A percentile compares a stretch with the other conserved stretches of the same genome.
phyloP scores from a whole-genome alignment of 1,139 yeast species.

The Geotrichum reessii region DNA sequence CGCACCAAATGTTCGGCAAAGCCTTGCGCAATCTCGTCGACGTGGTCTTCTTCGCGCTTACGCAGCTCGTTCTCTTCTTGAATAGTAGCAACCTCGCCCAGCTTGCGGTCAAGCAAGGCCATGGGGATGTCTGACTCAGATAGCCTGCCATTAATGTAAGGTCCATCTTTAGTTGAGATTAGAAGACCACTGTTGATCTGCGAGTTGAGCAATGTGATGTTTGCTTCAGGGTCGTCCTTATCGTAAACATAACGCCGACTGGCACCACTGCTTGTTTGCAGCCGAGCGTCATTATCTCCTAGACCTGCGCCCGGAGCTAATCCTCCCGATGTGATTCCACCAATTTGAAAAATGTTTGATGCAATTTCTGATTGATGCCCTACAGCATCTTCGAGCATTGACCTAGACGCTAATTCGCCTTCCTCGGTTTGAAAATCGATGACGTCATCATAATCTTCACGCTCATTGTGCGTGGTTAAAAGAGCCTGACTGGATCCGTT shows the following conservation, averaged over 20 bases:
- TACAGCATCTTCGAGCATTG: conserved; percentile 6
- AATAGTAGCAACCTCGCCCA: conserved; percentile 23
- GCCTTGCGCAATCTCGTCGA: conserved; percentile 5
- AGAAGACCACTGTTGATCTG: conserved; percentile 3
- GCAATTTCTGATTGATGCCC: conserved; percentile 17
- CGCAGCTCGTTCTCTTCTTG: conserved; percentile 23
- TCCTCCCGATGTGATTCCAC: conserved; percentile 30
- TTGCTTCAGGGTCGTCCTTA: conserved; percentile 9
- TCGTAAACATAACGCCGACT: not conserved
- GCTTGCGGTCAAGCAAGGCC: conserved; percentile 25
- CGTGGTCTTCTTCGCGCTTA: not conserved
- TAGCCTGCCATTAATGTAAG: conserved; percentile 3
- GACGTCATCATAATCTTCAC: not conserved
- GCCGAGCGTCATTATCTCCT: conserved; percentile 8
- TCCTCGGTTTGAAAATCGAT: not conserved
- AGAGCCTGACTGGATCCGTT: conserved; percentile 4
- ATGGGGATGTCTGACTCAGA: conserved; percentile 26
- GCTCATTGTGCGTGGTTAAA: not conserved
- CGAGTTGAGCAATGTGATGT: conserved; percentile 8
- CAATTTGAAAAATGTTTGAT: conserved; percentile 27
- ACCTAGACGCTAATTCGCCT: conserved; percentile 5
- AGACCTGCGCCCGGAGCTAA: conserved; percentile 31
- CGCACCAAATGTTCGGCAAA: conserved; percentile 16
- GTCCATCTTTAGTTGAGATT: conserved; percentile 6
- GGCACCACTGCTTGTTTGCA: not conserved